phyloP scores from a whole-genome alignment of 2,329 filamentous ascomycete genomes.

The Epichloe elymi region DNA sequence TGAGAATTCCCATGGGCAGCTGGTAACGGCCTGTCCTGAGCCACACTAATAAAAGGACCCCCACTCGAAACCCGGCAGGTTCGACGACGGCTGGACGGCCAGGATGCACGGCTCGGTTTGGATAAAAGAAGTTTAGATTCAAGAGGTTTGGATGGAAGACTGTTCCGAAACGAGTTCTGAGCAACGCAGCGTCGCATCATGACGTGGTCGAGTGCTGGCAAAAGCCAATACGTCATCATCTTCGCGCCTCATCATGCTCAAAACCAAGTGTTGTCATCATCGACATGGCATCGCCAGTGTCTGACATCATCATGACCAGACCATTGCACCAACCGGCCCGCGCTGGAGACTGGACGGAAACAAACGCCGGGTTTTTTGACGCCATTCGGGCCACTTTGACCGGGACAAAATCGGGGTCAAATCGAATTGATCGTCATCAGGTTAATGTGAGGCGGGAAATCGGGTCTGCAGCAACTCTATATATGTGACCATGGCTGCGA shows the following conservation, averaged over 20 bases:
- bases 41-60: too few relatives aligned
- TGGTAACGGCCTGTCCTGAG: too few relatives aligned
- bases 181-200: background rate
- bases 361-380: background rate
- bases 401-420: background rate
- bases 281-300: background rate
- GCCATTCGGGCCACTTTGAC: background rate
- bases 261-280: slow-evolving; percentile 2
- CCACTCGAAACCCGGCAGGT: too few relatives aligned
- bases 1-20: too few relatives aligned
- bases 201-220: background rate
- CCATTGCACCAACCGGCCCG: background rate
- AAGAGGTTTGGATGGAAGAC: too few relatives aligned
- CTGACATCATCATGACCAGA: slow-evolving; percentile 4
- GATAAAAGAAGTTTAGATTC: too few relatives aligned
- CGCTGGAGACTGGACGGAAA: background rate
- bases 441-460: too few relatives aligned
- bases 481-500: background rate
- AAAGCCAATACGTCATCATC: background rate
- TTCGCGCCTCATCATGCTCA: background rate
- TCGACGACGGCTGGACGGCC: too few relatives aligned
- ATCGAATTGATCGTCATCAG: background rate
- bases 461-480: background rate
- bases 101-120: too few relatives aligned
- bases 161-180: too few relatives aligned